Evolutionary conservation across 192 early-diverging fungal species (phyloP).

Genomic region (Coemansia sp.): DNA sequence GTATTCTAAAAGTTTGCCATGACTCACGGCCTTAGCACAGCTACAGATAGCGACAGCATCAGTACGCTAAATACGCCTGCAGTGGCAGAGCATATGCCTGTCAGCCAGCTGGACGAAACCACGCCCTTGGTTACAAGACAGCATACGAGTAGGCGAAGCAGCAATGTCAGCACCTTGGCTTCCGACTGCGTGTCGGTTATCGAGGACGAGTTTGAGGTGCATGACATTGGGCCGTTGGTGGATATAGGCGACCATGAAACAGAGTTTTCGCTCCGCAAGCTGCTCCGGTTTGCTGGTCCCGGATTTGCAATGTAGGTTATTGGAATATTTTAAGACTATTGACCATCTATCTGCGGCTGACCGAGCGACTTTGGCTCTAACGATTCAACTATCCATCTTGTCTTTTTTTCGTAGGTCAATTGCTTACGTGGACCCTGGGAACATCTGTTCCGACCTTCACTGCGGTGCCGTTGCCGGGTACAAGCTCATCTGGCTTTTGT

Average conservation of each 20-base stretch:
- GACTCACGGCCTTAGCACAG: not conserved
- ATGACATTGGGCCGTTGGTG: constrained; percentile 40
- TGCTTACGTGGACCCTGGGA: constrained; percentile 71
- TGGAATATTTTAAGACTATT: not conserved
- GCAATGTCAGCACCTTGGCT: constrained; percentile 1
- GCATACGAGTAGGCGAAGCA: constrained; percentile 1
- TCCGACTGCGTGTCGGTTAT: constrained; percentile 6
- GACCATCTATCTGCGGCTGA: not conserved
- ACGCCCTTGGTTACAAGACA: constrained; percentile 3
- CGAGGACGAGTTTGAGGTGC: constrained; percentile 44
- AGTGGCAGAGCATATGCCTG: not conserved
- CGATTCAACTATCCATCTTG: not conserved
- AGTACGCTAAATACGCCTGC: not conserved
- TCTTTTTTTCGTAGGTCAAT: constrained; percentile 49
- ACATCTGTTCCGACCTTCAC: constrained; percentile 71
- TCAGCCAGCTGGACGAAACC: constrained; percentile 4
- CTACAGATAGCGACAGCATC: not conserved
- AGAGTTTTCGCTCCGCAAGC: constrained; percentile 60
- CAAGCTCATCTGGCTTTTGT: constrained; percentile 64
- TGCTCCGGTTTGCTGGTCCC: constrained; percentile 65
- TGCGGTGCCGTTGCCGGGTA: constrained; percentile 66
- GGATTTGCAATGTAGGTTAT: constrained; percentile 56
- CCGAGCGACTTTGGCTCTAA: not conserved
- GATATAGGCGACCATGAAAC: constrained; percentile 56
- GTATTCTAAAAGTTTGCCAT: not conserved